Evolutionary conservation across 257 asterid species (phyloP), one percentile per base, ranked within the genome.

Genomic region (Solanum virginianum): DNA sequence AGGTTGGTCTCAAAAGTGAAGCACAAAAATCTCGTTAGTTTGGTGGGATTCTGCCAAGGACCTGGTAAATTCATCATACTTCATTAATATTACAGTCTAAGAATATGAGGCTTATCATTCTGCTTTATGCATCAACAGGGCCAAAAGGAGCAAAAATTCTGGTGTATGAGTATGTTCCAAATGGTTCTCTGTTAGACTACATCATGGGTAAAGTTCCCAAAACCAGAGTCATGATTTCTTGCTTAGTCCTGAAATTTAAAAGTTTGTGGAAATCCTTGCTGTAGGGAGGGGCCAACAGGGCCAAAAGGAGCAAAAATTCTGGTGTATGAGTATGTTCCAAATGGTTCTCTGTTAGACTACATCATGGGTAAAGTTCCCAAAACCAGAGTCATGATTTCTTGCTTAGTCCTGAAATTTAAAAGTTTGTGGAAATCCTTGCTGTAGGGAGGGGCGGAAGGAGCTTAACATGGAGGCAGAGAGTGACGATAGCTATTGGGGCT

Each of bases 391-490:
- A 62, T 51, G 32, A 74, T 26, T 63, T 54, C 36, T 39, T 17
- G 10, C 81, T 69, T 70, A 41, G 85, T 63, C 20, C 79, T 82
- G 79, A 63, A 41, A 56, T 26, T 57, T 20, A 45, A 22, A 5
- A 7, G 29, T 77, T 51, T 9, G 53, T 77, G 63, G 45, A 53
- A 53, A 79, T 26, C 49, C 66, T 20, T 53, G 75, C 41, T 74
- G 57, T 65, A 93, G 98, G 98, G 80, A 87, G 92, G 85, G 92
- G 88, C 86, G 94, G 91, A 84, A 91, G 86, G 86, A 88, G 91
- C 87, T 87, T 94, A 87, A 92, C 94, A 26, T 94, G 98, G 97
- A 94, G 91, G 88, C 94, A 94, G 82, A 93, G 97, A 89, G 94
- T 91, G 51, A 86, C 70, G 10, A 87, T 94, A 88, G 98, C 98